Conservation (phyloP, 176 grass and related monocot genomes). For the Ensete ventricosum region DNA sequence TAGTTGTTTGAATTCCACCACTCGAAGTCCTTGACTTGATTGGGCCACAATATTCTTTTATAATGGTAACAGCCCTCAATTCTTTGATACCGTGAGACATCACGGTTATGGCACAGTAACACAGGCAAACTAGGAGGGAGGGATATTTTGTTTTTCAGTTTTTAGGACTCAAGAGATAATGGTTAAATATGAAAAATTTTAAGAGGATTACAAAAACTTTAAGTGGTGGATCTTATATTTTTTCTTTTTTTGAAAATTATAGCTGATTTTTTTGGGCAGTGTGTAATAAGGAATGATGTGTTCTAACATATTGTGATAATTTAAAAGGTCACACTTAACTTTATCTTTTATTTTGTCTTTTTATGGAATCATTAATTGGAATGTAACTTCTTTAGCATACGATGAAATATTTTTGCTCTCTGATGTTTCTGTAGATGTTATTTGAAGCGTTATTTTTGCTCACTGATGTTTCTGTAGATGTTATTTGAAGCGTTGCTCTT, state of each 20-base stretch:
- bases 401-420: neutral
- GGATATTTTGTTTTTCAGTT: neutral
- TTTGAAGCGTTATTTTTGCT: neutral
- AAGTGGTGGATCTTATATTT: neutral
- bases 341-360: neutral
- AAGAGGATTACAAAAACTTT: neutral
- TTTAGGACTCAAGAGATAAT: neutral
- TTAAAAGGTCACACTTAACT: neutral
- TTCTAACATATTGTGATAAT: neutral
- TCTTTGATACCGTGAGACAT: neutral
- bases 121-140: neutral
- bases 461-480: neutral
- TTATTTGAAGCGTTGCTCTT: neutral
- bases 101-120: neutral
- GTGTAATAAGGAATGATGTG: neutral
- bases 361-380: neutral
- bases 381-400: neutral
- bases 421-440: neutral
- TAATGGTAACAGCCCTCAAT: neutral
- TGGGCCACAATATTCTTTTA: neutral
- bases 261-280: neutral
- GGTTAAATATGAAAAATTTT: neutral
- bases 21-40: neutral
- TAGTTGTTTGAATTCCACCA: neutral
- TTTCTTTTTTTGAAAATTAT: neutral